These are phyloP conservation scores for Geotrichum europaeum DNA, from an alignment of 1,139 yeast genomes.

Conservation along the genomic window DNA sequence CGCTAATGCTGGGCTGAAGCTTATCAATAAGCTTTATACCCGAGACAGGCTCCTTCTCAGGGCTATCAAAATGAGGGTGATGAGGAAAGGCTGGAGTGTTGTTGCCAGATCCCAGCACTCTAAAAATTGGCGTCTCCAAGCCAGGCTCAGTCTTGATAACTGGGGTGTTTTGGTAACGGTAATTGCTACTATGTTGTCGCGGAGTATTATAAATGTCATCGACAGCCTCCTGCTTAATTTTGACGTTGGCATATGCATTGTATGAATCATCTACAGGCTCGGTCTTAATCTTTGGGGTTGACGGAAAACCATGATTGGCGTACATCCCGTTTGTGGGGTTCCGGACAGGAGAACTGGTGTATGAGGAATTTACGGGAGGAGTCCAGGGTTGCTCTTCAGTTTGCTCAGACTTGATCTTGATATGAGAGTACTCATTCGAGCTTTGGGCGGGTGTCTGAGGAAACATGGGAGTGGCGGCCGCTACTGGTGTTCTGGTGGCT, in stretches of 20 bases:
- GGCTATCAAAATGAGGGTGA: neutral
- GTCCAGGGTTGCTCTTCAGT: neutral
- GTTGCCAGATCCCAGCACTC: neutral
- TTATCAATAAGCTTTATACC: neutral
- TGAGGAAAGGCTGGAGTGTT: neutral
- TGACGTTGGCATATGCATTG: neutral
- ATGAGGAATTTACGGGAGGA: neutral
- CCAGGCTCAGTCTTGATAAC: neutral
- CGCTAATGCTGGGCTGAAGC: neutral
- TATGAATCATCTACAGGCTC: neutral
- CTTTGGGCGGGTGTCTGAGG: neutral
- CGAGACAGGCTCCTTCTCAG: neutral
- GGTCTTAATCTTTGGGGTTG: neutral
- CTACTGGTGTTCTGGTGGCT: neutral
- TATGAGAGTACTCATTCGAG: neutral
- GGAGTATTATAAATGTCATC: neutral
- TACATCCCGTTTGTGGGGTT: neutral
- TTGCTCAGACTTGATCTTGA: neutral
- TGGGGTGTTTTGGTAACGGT: neutral
- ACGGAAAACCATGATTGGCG: neutral
- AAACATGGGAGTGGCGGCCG: neutral
- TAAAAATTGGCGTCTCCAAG: neutral
- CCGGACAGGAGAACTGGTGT: neutral
- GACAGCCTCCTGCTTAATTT: neutral
- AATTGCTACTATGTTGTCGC: neutral